Evolutionary conservation across 257 asterid species (phyloP), one percentile per base, ranked within the genome.

Genomic region (Plantago major): DNA sequence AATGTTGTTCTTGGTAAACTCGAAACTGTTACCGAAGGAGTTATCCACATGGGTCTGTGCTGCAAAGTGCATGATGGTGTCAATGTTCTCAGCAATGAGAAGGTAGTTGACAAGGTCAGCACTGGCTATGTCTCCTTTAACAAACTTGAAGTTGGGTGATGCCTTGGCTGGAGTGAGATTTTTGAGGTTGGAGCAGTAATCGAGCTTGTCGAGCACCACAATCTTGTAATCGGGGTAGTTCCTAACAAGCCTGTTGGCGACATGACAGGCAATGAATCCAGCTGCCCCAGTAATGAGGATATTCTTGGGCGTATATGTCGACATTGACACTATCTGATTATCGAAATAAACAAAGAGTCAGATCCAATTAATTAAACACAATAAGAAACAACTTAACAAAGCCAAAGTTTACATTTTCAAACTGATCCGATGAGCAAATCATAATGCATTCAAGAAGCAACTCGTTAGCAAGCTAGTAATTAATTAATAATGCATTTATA

Each of bases 231-330:
- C 85, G 0, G 98, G 95, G 75, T 91, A 86, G 85, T 75, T 88
- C 60, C 94, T 71, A 55, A 88, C 64, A 13, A 91, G 96, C 78
- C 94, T 76, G 70, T 91, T 91, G 1, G 98, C 98, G 37, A 91
- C 98, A 82, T 91, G 98, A 68, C 95, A 91, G 9, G 98, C 98
- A 63, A 91, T 91, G 62, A 91, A 91, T 37, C 98, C 98, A 22
- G 98, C 98, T 6, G 98, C 98, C 60, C 98, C 98, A n/a, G 98
- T 91, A 46, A 91, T 86, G 67, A 91, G 95, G 83, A 91, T 91
- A 65, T 91, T 91, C 88, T 88, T 86, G 14, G 98, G 96, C 47
- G 80, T 80, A 62, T 73, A 83, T 1, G 87, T 61, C 51, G 95
- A 67, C 98, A 91, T 91, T 13, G 56, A 74, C 37, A 15, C 50